These are phyloP conservation scores for Irineochytrium annulatum DNA, from an alignment of 192 early-diverging fungal species.

Conservation along the genomic window DNA sequence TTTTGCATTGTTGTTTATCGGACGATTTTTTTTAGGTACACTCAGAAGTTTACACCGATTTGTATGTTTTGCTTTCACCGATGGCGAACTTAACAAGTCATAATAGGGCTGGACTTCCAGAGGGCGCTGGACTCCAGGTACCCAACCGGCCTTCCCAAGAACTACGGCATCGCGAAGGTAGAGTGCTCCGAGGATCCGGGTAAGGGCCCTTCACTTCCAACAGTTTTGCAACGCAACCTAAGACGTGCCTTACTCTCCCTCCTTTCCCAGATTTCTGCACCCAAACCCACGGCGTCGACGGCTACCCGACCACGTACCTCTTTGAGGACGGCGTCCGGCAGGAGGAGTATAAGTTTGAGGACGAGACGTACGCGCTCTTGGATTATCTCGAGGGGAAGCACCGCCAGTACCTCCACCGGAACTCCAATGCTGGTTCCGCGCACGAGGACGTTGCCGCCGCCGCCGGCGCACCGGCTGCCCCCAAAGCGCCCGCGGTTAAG, in stretches of 20 bases:
- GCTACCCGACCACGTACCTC: slow-evolving; percentile 22
- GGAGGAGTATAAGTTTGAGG: slow-evolving; percentile 19
- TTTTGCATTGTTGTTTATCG: not conserved
- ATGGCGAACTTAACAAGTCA: not conserved
- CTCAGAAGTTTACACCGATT: not conserved
- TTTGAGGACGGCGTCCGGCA: slow-evolving; percentile 18
- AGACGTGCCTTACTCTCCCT: not conserved
- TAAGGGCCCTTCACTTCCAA: not conserved
- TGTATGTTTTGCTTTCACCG: not conserved
- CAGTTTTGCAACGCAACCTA: not conserved
- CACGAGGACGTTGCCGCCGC: no score
- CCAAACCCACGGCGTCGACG: slow-evolving; percentile 9
- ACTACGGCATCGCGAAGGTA: slow-evolving; percentile 19
- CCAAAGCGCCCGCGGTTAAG: no score
- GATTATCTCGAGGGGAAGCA: slow-evolving; percentile 9
- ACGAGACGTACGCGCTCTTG: slow-evolving; percentile 12
- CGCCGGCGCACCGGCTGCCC: no score
- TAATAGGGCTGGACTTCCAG: slow-evolving; percentile 19
- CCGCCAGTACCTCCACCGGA: no score
- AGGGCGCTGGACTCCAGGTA: not conserved
- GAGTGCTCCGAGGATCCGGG: slow-evolving; percentile 20
- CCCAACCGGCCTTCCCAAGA: not conserved
- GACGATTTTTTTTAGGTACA: not conserved
- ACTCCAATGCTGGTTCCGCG: no score
- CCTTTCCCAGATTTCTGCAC: slow-evolving; percentile 2